Conservation (phyloP, 805 yeast species). For the Zygotorulaspora danielsina region DNA sequence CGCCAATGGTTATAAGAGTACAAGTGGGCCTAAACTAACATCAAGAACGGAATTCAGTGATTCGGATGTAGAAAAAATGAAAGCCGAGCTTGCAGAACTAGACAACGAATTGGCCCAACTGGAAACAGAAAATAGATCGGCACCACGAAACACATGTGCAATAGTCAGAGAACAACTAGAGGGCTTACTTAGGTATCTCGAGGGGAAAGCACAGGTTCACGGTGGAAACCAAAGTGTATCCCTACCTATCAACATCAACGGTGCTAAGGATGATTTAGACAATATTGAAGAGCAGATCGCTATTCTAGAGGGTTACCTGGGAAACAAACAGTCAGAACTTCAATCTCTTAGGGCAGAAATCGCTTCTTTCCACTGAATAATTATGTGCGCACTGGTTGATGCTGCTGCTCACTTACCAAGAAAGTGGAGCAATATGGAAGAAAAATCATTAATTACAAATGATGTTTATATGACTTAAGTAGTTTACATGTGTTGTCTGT, state of each 20-base stretch:
- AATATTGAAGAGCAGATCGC: constrained; percentile 73
- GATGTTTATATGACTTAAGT: constrained; percentile 2
- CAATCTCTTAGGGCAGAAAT: constrained; percentile 44
- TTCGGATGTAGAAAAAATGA: constrained; percentile 86
- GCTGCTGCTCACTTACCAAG: too few relatives aligned
- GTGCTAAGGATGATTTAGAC: constrained; percentile 57
- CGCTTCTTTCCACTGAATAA: constrained; percentile 13
- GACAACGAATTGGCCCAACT: constrained; percentile 62
- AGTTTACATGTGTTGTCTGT: constrained; percentile 50
- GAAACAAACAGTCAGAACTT: constrained; percentile 58
- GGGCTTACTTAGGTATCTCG: constrained; percentile 75
- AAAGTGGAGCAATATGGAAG: too few relatives aligned
- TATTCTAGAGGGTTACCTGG: constrained; percentile 64
- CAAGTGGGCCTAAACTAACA: constrained; percentile 23
- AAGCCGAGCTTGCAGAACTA: constrained; percentile 70
- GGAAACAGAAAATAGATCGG: constrained; percentile 38
- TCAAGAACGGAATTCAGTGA: constrained; percentile 58
- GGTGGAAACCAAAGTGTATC: constrained; percentile 28
- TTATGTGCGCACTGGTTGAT: background rate
- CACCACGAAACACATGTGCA: constrained; percentile 14
- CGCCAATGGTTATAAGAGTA: constrained; percentile 1
- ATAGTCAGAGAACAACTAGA: constrained; percentile 63
- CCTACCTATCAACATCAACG: constrained; percentile 40
- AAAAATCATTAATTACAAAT: background rate
- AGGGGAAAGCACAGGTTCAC: constrained; percentile 47